A percentile compares a stretch with the other conserved stretches of the same genome.
These are phyloP conservation scores for Claviceps purpurea DNA, from an alignment of 2,329 filamentous ascomycete genomes.

Conservation along the genomic window DNA sequence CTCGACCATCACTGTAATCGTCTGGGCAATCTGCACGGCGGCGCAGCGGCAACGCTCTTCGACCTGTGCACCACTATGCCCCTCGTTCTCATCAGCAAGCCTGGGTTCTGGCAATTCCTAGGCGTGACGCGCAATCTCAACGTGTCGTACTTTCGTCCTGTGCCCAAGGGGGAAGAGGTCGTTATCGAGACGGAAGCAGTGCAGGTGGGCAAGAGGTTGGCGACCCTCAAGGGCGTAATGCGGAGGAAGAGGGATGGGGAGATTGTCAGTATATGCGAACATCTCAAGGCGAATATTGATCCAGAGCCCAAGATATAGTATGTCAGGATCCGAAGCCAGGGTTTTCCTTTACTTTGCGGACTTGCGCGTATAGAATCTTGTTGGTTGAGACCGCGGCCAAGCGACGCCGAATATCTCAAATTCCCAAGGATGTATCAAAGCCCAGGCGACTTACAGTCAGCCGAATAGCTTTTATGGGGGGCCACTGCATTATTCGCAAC, in stretches of 20 bases:
- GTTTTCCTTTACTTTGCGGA: not conserved
- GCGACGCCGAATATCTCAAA: too few relatives aligned
- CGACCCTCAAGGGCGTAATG: slow-evolving; percentile 40
- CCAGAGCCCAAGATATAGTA: slow-evolving; percentile 20
- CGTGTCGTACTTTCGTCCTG: slow-evolving; percentile 53
- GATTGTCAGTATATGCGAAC: slow-evolving; percentile 45
- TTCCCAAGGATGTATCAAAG: too few relatives aligned
- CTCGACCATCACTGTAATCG: slow-evolving; percentile 39
- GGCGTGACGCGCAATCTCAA: slow-evolving; percentile 54
- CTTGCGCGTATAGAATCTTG: not conserved
- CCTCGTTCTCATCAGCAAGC: slow-evolving; percentile 39
- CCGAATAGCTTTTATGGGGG: too few relatives aligned
- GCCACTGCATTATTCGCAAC: too few relatives aligned
- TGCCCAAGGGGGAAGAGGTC: slow-evolving; percentile 35
- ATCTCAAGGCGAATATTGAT: slow-evolving; percentile 52
- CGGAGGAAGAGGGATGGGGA: slow-evolving; percentile 36
- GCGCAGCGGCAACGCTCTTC: slow-evolving; percentile 52
- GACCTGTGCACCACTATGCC: slow-evolving; percentile 51
- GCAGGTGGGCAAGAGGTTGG: slow-evolving; percentile 41
- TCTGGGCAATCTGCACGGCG: slow-evolving; percentile 44
- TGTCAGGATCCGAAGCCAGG: not conserved
- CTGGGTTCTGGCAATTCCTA: slow-evolving; percentile 46
- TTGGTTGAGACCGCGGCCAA: too few relatives aligned
- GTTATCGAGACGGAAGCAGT: slow-evolving; percentile 44
- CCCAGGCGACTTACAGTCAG: too few relatives aligned